These are phyloP conservation scores for Kwoniella shivajii DNA, from an alignment of 1,284 basidiomycete species.

Conservation along the genomic window DNA sequence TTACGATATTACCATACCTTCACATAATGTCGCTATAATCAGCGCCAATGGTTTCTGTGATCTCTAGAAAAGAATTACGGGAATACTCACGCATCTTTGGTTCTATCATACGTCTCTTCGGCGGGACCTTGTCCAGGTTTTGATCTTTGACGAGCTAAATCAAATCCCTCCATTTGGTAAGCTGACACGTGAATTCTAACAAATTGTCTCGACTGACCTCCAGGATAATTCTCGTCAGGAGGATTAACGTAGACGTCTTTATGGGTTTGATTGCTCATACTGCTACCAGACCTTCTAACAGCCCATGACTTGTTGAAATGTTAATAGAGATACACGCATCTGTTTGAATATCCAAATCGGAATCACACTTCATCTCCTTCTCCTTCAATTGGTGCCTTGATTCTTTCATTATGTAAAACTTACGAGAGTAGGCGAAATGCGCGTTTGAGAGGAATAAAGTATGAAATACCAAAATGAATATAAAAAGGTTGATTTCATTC, in stretches of 20 bases:
- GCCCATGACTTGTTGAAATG: not conserved
- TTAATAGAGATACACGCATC: no score
- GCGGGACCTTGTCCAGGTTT: conserved; percentile 40
- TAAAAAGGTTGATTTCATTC: no score
- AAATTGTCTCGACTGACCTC: conserved; percentile 24
- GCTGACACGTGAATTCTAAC: not conserved
- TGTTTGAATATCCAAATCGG: no score
- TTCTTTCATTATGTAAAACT: no score
- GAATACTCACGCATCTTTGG: conserved; percentile 33
- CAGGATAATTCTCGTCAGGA: conserved; percentile 31
- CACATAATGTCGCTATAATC: not conserved
- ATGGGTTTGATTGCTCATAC: not conserved
- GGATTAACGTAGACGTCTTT: conserved; percentile 34
- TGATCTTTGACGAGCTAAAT: conserved; percentile 25
- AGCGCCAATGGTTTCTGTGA: conserved; percentile 9
- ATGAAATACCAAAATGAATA: not conserved
- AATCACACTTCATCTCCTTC: not conserved
- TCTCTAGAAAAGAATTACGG: not conserved
- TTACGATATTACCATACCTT: conserved; percentile 64
- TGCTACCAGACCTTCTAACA: no score
- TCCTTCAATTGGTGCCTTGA: not conserved
- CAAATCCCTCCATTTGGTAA: not conserved
- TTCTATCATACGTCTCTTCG: conserved; percentile 41
- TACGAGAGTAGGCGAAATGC: conserved; percentile 4
- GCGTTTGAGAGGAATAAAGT: not conserved